phyloP scores from a whole-genome alignment of 2,329 filamentous ascomycete genomes.

The Tympanopsis confertula region DNA sequence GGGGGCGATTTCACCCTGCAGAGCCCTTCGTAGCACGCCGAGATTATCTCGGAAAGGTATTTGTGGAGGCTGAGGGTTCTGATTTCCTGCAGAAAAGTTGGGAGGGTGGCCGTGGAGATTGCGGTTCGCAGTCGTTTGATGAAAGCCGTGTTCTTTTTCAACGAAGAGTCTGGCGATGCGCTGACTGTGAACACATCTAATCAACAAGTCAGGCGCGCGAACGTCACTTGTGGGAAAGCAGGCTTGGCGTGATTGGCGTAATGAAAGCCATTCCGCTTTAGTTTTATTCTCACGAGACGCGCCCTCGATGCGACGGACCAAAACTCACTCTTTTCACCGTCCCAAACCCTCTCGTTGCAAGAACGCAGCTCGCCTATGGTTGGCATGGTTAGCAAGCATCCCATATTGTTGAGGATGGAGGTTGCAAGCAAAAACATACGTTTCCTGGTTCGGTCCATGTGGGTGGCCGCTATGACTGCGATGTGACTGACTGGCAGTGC shows the following conservation, averaged over 20 bases:
- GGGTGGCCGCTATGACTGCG: conserved; percentile 11
- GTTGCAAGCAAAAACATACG: conserved; percentile 3
- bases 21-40: conserved; percentile 86
- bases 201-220: conserved; percentile 5
- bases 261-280: conserved; percentile 11
- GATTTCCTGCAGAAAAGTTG: conserved; percentile 82
- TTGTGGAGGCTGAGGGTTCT: conserved; percentile 84
- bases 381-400: conserved; percentile 2
- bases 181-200: conserved; percentile 68
- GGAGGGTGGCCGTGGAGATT: conserved; percentile 66
- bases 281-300: conserved; percentile 5
- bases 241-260: conserved; percentile 6
- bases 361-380: conserved; percentile 73
- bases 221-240: background rate
- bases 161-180: conserved; percentile 76
- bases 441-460: background rate
- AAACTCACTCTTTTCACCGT: conserved; percentile 70
- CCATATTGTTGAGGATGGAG: conserved; percentile 4
- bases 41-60: conserved; percentile 93
- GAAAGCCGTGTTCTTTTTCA: conserved; percentile 97
- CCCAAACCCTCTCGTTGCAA: conserved; percentile 79
- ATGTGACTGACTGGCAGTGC: conserved; percentile 19
- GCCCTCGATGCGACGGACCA: background rate
- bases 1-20: conserved; percentile 81
- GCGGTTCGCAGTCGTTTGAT: conserved; percentile 91